These are phyloP conservation scores for Dendrothele bispora DNA, from an alignment of 768 basidiomycete genomes.

Conservation along the genomic window DNA sequence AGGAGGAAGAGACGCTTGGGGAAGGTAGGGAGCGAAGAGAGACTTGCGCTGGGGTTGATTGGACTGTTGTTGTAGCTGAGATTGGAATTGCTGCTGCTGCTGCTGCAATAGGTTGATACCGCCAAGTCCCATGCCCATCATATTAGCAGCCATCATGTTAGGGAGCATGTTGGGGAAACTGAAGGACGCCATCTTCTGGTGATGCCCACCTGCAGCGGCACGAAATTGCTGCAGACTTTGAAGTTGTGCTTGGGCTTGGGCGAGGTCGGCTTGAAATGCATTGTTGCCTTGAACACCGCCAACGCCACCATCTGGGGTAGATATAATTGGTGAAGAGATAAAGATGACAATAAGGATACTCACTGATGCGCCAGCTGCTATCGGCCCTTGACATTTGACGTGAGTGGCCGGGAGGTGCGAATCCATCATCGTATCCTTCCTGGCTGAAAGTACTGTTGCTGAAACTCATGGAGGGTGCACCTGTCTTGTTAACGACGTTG, in stretches of 20 bases:
- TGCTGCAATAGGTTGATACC: conserved; percentile 87
- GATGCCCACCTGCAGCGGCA: conserved; percentile 90
- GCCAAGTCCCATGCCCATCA: conserved; percentile 87
- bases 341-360: no score
- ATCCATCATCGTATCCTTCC: conserved; percentile 82
- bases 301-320: conserved; percentile 67
- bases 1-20: conserved; percentile 95
- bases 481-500: conserved; percentile 82
- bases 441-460: conserved; percentile 50
- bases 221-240: conserved; percentile 97
- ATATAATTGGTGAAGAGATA: no score
- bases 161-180: conserved; percentile 98
- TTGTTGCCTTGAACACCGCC: conserved; percentile 63
- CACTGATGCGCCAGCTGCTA: conserved; percentile 88
- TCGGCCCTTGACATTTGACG: conserved; percentile 75
- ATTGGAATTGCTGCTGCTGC: conserved; percentile 93
- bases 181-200: conserved; percentile 96
- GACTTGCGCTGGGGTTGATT: conserved; percentile 96
- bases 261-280: conserved; percentile 79
- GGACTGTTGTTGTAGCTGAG: conserved; percentile 91
- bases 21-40: conserved; percentile 96
- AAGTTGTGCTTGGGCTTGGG: conserved; percentile 95
- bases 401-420: conserved; percentile 70
- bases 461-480: conserved; percentile 47
- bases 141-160: conserved; percentile 95